phyloP scores from a whole-genome alignment of 768 basidiomycete species.

The Russula vinacea region DNA sequence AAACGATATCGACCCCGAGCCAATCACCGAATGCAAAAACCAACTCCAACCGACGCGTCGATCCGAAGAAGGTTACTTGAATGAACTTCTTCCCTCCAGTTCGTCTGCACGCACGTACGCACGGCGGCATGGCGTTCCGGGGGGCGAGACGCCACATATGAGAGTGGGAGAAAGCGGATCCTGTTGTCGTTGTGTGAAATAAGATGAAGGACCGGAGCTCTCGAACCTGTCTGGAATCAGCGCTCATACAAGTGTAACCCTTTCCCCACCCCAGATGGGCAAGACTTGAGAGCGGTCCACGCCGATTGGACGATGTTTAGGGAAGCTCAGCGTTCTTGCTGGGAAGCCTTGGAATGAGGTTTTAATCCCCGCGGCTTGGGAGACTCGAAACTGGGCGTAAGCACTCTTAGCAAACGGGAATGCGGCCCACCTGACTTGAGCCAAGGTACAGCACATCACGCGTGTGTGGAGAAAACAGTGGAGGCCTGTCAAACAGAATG shows the following conservation, averaged over 20 bases:
- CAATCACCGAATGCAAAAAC: not conserved
- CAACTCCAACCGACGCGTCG: not conserved
- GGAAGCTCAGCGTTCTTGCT: conserved; percentile 19
- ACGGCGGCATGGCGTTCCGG: too few relatives aligned
- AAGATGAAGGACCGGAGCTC: not conserved
- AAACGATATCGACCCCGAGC: too few relatives aligned
- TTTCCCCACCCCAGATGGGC: not conserved
- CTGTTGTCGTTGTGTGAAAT: not conserved
- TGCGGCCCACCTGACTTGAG: too few relatives aligned
- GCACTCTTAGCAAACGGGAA: not conserved
- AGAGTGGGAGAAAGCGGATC: not conserved
- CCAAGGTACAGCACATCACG: not conserved
- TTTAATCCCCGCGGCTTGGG: conserved; percentile 15
- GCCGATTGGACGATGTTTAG: conserved; percentile 18
- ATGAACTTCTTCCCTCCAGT: not conserved
- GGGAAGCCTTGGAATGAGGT: conserved; percentile 19
- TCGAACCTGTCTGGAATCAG: not conserved
- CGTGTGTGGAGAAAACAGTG: not conserved
- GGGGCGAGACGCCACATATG: conserved; percentile 8
- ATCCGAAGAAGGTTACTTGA: not conserved
- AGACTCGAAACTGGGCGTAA: not conserved
- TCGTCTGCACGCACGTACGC: not conserved
- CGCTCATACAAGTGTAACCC: not conserved
- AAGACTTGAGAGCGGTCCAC: not conserved
- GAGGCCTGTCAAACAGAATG: not conserved